phyloP scores from a whole-genome alignment of 2,329 filamentous ascomycete species.

The Cytospora paraplurivora region DNA sequence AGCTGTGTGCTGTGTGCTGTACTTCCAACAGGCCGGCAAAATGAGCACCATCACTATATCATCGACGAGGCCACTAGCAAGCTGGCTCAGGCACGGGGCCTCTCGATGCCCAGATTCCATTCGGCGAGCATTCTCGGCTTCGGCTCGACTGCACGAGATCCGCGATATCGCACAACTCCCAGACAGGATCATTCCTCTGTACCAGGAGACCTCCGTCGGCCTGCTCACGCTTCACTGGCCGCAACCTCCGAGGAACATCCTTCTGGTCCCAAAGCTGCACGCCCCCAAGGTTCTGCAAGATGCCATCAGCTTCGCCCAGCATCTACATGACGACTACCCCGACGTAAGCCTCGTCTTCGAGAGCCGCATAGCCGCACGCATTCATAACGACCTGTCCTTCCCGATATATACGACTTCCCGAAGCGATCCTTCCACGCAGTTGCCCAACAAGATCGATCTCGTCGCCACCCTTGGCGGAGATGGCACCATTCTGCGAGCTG shows the following conservation, averaged over 20 bases:
- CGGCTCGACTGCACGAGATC: conserved; percentile 48
- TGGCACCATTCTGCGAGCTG: conserved; percentile 84
- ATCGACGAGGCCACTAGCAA: conserved; percentile 17
- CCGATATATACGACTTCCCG: conserved; percentile 68
- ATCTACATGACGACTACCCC: conserved; percentile 79
- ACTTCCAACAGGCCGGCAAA: not conserved
- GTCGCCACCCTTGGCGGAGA: conserved; percentile 91
- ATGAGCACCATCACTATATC: conserved; percentile 20
- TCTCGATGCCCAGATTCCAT: not conserved
- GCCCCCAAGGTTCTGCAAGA: conserved; percentile 55
- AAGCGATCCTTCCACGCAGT: conserved; percentile 47
- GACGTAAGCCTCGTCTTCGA: conserved; percentile 83
- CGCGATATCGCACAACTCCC: conserved; percentile 53
- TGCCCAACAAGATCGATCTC: conserved; percentile 82
- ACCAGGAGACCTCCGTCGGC: conserved; percentile 58
- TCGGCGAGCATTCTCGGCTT: conserved; percentile 51
- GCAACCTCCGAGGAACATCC: conserved; percentile 56
- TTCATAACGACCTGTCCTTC: conserved; percentile 72
- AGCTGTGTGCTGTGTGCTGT: not conserved
- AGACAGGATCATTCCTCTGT: conserved; percentile 61
- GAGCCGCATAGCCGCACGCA: conserved; percentile 67
- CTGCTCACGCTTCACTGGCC: conserved; percentile 59
- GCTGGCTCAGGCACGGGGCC: conserved; percentile 1
- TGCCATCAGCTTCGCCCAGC: conserved; percentile 61
- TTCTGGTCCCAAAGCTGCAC: conserved; percentile 62